A percentile compares a stretch with the other conserved stretches of the same genome.
These are phyloP conservation scores for Podospora pseudoanserina DNA, from an alignment of 495 filamentous ascomycete species.

Conservation along the genomic window DNA sequence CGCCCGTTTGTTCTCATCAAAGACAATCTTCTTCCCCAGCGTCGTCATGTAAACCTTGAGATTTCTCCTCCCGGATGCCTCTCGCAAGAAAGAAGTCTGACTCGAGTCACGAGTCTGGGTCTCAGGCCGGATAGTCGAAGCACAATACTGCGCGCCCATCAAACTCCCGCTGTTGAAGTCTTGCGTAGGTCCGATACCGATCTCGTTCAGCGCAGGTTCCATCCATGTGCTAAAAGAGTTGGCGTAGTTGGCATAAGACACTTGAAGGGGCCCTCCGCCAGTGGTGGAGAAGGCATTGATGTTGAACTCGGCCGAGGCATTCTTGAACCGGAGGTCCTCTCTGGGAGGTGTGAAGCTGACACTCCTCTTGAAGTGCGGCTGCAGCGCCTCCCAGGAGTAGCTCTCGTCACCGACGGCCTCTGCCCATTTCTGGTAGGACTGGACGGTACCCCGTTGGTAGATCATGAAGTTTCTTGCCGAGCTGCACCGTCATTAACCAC, in stretches of 20 bases:
- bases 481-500: background rate
- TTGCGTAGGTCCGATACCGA: background rate
- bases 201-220: background rate
- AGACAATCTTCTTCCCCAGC: slow-evolving; percentile 16
- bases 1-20: slow-evolving; percentile 27
- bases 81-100: slow-evolving; percentile 2
- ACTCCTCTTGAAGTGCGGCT: slow-evolving; percentile 55
- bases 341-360: slow-evolving; percentile 52
- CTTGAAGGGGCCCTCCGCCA: slow-evolving; percentile 46
- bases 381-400: slow-evolving; percentile 51
- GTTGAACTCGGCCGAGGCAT: slow-evolving; percentile 47
- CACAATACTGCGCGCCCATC: slow-evolving; percentile 4
- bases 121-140: slow-evolving; percentile 3
- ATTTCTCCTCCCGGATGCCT: background rate
- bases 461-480: slow-evolving; percentile 8
- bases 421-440: slow-evolving; percentile 53
- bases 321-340: slow-evolving; percentile 27
- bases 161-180: slow-evolving; percentile 5
- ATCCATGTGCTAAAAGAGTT: slow-evolving; percentile 42
- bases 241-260: slow-evolving; percentile 51
- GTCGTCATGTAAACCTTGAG: slow-evolving; percentile 2
- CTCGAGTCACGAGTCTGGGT: slow-evolving; percentile 1
- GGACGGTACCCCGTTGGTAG: background rate
- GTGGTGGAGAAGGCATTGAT: slow-evolving; percentile 13
- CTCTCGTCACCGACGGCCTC: slow-evolving; percentile 51